phyloP scores from a whole-genome alignment of 495 filamentous ascomycete species.

The Corynascus novoguineensis region DNA sequence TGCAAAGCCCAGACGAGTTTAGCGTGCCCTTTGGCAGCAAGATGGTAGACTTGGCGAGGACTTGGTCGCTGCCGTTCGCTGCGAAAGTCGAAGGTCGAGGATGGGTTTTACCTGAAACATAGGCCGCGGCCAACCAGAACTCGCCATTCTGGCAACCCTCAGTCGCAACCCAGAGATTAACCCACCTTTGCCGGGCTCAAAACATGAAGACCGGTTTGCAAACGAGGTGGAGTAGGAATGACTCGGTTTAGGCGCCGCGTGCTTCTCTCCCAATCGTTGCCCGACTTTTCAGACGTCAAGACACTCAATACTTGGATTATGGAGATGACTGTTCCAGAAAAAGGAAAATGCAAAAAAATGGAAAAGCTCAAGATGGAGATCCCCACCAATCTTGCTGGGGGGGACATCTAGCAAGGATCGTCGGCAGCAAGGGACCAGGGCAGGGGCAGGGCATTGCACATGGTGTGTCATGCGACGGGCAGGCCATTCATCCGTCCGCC shows the following conservation, averaged over 20 bases:
- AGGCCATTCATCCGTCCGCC: constrained; percentile 12
- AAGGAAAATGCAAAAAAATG: background rate
- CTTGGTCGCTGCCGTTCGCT: background rate
- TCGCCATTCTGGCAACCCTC: constrained; percentile 3
- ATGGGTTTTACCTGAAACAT: constrained; percentile 30
- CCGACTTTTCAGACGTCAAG: background rate
- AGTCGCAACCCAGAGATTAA: constrained; percentile 14
- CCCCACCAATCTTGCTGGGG: background rate
- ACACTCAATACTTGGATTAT: too few species aligned
- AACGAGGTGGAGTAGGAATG: background rate
- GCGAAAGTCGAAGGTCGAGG: background rate
- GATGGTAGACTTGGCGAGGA: constrained; percentile 5
- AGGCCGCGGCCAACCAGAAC: constrained; percentile 23
- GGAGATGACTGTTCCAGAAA: background rate
- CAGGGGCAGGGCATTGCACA: constrained; percentile 3
- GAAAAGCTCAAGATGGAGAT: background rate
- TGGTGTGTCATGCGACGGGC: constrained; percentile 17
- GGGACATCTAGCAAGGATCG: constrained; percentile 1
- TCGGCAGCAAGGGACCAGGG: constrained; percentile 1
- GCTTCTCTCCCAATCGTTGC: background rate
- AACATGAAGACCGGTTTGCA: background rate
- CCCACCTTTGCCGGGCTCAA: constrained; percentile 1
- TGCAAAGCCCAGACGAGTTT: background rate
- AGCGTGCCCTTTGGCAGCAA: background rate
- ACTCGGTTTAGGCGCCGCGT: background rate